Evolutionary conservation across 2,329 filamentous ascomycete genomes (phyloP).

Genomic region (Microdochium nivale): DNA sequence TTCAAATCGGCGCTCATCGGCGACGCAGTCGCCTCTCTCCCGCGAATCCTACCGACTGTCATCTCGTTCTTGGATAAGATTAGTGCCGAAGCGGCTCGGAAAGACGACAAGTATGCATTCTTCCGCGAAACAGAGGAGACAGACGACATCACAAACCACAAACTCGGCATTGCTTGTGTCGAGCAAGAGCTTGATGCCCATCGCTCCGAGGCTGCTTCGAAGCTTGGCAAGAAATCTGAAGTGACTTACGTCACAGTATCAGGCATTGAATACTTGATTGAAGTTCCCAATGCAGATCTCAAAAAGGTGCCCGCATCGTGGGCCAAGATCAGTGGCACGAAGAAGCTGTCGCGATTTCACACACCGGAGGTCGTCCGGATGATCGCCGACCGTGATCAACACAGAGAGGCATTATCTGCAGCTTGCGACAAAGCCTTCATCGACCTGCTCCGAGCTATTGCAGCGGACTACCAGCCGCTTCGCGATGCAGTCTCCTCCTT

Average conservation of each 20-base stretch:
- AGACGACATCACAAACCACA: conserved; percentile 80
- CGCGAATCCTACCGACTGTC: conserved; percentile 66
- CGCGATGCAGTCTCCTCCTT: conserved; percentile 83
- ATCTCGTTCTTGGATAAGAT: conserved; percentile 74
- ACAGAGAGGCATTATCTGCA: conserved; percentile 86
- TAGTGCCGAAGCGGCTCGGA: conserved; percentile 72
- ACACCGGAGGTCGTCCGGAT: conserved; percentile 81
- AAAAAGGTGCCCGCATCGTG: conserved; percentile 89
- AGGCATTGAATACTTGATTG: conserved; percentile 91
- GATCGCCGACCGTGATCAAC: conserved; percentile 81
- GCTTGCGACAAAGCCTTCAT: conserved; percentile 82
- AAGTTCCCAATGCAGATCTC: conserved; percentile 74
- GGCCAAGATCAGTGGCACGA: conserved; percentile 91
- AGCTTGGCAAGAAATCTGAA: conserved; percentile 59
- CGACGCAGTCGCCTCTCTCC: conserved; percentile 65
- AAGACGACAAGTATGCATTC: conserved; percentile 89
- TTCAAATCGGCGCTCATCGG: conserved; percentile 65
- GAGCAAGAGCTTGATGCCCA: conserved; percentile 83
- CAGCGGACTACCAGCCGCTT: conserved; percentile 78
- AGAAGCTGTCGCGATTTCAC: conserved; percentile 86
- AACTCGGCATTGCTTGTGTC: conserved; percentile 82
- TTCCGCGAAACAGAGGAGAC: conserved; percentile 83
- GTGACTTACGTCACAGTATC: conserved; percentile 76
- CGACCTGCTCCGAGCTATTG: conserved; percentile 62
- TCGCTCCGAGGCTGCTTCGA: conserved; percentile 59